A percentile compares a stretch with the other conserved stretches of the same genome.
Evolutionary conservation across 148 eudicot genomes (phyloP).

Genomic region (Amaranthus hypochondriacus): DNA sequence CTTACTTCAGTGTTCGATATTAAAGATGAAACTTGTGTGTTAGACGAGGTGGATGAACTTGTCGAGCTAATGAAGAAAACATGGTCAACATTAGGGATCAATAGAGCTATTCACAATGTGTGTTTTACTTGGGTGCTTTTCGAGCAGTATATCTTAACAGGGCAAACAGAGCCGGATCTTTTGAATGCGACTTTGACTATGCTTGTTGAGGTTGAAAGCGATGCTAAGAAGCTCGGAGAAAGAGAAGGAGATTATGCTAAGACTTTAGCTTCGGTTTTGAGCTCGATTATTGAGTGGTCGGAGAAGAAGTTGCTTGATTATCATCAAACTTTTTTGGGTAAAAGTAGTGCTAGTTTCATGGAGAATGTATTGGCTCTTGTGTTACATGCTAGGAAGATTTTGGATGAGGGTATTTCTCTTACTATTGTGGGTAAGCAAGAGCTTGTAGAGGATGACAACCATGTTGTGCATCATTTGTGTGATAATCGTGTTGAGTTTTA

Average conservation of each 20-base stretch:
- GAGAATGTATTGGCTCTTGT: constrained; percentile 65
- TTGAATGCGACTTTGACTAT: constrained; percentile 53
- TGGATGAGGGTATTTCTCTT: constrained; percentile 60
- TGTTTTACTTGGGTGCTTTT: constrained; percentile 86
- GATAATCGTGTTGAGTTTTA: constrained; percentile 66
- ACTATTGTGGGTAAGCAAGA: constrained; percentile 34
- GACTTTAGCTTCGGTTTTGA: constrained; percentile 49
- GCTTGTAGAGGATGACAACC: constrained; percentile 22
- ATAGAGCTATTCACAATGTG: constrained; percentile 53
- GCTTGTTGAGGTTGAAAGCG: constrained; percentile 64
- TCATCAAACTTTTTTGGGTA: constrained; percentile 35
- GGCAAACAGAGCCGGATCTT: constrained; percentile 66
- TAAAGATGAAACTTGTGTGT: constrained; percentile 57
- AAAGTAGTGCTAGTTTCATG: constrained; percentile 30
- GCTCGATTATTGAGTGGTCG: constrained; percentile 59
- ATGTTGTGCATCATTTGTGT: constrained; percentile 17
- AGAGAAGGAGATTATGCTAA: constrained; percentile 50
- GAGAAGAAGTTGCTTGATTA: constrained; percentile 64
- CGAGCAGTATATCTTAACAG: constrained; percentile 58
- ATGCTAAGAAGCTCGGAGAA: constrained; percentile 57
- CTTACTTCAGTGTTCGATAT: constrained; percentile 65
- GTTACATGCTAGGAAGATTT: constrained; percentile 45
- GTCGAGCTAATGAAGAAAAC: constrained; percentile 87
- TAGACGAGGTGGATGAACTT: constrained; percentile 88
- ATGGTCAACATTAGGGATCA: constrained; percentile 67